Evolutionary conservation across 208 protist species (phyloP).

Genomic region (Tritrichomonas foetus): DNA sequence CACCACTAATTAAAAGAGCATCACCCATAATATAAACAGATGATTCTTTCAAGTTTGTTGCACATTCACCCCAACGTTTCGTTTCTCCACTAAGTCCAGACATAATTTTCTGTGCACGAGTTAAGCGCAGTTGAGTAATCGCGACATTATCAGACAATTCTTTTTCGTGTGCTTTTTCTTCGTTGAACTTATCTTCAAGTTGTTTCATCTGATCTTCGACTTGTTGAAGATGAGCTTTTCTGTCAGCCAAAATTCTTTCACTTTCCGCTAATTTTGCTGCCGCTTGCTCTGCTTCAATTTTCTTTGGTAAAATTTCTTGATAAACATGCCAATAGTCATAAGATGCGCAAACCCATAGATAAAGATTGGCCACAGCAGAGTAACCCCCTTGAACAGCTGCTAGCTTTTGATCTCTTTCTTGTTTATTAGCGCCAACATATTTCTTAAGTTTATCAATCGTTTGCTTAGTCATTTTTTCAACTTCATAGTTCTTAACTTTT

Average conservation of each 20-base stretch:
- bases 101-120: slow-evolving; percentile 79
- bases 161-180: slow-evolving; percentile 76
- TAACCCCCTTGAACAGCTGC: background rate
- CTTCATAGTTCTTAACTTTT: slow-evolving; percentile 86
- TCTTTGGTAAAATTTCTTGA: slow-evolving; percentile 88
- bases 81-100: slow-evolving; percentile 85
- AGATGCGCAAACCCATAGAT: slow-evolving; percentile 60
- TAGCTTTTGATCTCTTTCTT: background rate
- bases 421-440: slow-evolving; percentile 74
- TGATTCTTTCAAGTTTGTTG: slow-evolving; percentile 55
- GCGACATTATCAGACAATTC: slow-evolving; percentile 46
- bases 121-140: slow-evolving; percentile 49
- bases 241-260: slow-evolving; percentile 45
- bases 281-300: slow-evolving; percentile 77
- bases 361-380: slow-evolving; percentile 59
- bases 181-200: slow-evolving; percentile 80
- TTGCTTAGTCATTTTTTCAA: slow-evolving; percentile 84
- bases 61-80: slow-evolving; percentile 74
- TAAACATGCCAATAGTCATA: slow-evolving; percentile 76
- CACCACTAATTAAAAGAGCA: slow-evolving; percentile 84
- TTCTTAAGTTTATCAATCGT: slow-evolving; percentile 85
- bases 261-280: slow-evolving; percentile 65
- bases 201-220: slow-evolving; percentile 81
- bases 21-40: slow-evolving; percentile 75
- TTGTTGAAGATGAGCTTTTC: slow-evolving; percentile 64